Base-by-base conservation (phyloP, 148 eudicot genomes). In the Amaranthus hypochondriacus region DNA sequence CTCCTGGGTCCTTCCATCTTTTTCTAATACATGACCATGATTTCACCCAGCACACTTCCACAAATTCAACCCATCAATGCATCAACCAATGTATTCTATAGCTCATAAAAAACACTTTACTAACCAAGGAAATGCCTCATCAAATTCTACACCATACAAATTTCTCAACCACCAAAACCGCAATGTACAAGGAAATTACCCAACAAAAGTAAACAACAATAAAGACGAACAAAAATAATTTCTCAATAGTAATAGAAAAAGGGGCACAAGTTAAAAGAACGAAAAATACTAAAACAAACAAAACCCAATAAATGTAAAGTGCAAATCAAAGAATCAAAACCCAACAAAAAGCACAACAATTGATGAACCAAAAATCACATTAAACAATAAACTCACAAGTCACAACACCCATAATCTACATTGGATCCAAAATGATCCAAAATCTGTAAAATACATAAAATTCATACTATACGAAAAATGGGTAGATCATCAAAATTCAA, bases 371-470 rank as follows among this genome's bases (percentile, higher is more conserved):
- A 21, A 28, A 53, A 59, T 53, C 42, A 47, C 56, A 68, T 8
- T 10, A 15, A 79, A 18, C 51, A 70, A 48, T 62, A 68, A 73
- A n/a, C 65, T 48, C 2, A 47, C 14, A 73, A n/a, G 56, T 48
- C 2, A 47, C 14, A 68, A 44, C 49, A 48, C 66, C 48, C 71
- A 79, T 64, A 79, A 69, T 48, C 64, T 57, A 75, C 63, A 80
- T 74, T 70, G 57, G 72, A 80, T 75, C 79, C 74, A 70, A 3
- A 14, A 73, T 48, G 69, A 28, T 47, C 6, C 68, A 47, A 52
- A 68, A 11, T 2, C 13, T 4, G 1, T 42, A 8, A 63, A 56
- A 74, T 52, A 42, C 49, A 8, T 9, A 43, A 9, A 49, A 56
- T 47, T 57, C 71, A 73, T 4, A 21, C 68, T 10, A 4, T 4